phyloP scores from a whole-genome alignment of 257 asterid species.

The Solanum habrochaites region DNA sequence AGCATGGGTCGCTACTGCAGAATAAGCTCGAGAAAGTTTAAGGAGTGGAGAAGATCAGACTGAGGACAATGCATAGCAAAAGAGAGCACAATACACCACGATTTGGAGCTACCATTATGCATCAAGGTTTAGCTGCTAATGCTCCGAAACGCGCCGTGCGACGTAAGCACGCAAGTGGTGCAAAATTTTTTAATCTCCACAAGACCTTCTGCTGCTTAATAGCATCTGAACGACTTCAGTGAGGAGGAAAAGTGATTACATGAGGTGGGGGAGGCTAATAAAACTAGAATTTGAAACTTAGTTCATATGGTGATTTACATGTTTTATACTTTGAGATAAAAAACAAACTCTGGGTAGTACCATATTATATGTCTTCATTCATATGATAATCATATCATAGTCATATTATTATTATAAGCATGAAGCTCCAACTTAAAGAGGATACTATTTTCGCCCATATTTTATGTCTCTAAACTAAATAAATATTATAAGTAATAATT shows the following conservation, averaged over 20 bases:
- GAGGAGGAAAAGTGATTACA: background rate
- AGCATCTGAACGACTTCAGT: constrained; percentile 56
- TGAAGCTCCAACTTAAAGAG: too few species aligned
- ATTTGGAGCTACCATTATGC: constrained; percentile 38
- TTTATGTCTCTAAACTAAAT: too few species aligned
- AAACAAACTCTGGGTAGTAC: background rate
- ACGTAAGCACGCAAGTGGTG: background rate
- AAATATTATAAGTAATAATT: too few species aligned
- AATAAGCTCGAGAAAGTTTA: constrained; percentile 31
- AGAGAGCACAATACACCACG: constrained; percentile 18
- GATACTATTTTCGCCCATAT: too few species aligned
- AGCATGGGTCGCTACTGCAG: constrained; percentile 48
- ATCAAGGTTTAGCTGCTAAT: constrained; percentile 42
- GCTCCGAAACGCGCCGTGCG: constrained; percentile 10
- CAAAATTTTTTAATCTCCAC: constrained; percentile 18
- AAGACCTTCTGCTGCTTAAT: constrained; percentile 36
- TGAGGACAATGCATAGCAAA: constrained; percentile 14
- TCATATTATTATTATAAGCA: too few species aligned
- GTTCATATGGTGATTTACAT: background rate
- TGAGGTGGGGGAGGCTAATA: background rate
- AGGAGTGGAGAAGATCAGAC: constrained; percentile 28
- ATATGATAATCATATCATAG: background rate
- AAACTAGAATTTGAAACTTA: background rate
- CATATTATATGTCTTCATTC: background rate
- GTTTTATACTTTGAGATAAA: background rate